These are phyloP conservation scores for Fusarium paranaense DNA, from an alignment of 2,329 filamentous ascomycete genomes.

Conservation along the genomic window DNA sequence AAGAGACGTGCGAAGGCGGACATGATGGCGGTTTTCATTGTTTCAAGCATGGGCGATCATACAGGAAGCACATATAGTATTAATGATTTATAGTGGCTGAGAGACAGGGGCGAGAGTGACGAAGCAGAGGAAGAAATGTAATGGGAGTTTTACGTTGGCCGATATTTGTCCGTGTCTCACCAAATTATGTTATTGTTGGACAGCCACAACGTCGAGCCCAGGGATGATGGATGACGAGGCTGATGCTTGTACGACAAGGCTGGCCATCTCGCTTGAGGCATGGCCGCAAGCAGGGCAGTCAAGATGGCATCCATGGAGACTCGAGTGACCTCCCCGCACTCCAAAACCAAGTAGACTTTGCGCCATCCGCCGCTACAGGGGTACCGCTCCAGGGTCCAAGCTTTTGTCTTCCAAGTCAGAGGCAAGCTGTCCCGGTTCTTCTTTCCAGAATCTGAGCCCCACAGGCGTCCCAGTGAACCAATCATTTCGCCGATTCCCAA, in stretches of 20 bases:
- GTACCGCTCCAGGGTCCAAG: constrained; percentile 34
- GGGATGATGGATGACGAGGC: constrained; percentile 23
- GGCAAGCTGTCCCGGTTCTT: constrained; percentile 26
- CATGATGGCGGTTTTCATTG: constrained; percentile 21
- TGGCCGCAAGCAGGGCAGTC: not conserved
- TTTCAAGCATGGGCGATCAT: constrained; percentile 38
- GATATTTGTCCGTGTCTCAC: not conserved
- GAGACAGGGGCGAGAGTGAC: not conserved
- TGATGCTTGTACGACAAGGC: constrained; percentile 32
- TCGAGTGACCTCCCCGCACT: constrained; percentile 40
- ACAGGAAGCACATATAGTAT: constrained; percentile 41
- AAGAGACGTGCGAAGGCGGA: constrained; percentile 26
- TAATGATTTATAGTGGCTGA: constrained; percentile 40
- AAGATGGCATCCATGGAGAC: constrained; percentile 1
- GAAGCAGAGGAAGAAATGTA: constrained; percentile 32
- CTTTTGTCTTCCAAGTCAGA: constrained; percentile 24
- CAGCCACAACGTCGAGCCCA: constrained; percentile 21
- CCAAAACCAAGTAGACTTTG: constrained; percentile 25
- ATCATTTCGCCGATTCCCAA: constrained; percentile 29
- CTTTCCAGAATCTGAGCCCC: constrained; percentile 35
- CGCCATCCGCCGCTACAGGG: constrained; percentile 20
- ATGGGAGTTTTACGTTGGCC: constrained; percentile 32
- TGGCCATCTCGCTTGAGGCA: constrained; percentile 8
- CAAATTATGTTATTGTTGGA: not conserved
- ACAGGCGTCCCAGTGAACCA: constrained; percentile 25